Percentiles rank a stretch among this genome's conserved stretches.
Conservation (phyloP, 1,139 yeast genomes). For the Geotrichum reessii region DNA sequence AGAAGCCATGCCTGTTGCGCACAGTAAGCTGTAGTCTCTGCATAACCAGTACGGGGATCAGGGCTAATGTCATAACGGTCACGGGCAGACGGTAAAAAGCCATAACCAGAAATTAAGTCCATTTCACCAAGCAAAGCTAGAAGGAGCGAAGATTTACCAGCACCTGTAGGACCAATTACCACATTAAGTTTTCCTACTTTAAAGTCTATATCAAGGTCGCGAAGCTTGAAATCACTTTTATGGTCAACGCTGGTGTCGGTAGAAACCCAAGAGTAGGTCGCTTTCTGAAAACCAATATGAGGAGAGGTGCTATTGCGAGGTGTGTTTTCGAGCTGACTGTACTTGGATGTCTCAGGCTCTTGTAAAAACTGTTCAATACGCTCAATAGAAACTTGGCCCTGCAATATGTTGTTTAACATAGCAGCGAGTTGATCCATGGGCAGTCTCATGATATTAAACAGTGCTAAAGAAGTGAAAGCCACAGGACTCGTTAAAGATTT, state of each 20-base stretch:
- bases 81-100: conserved; percentile 69
- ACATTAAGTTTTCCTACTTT: conserved; percentile 72
- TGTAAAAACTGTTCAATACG: conserved; percentile 75
- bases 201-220: conserved; percentile 65
- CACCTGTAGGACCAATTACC: conserved; percentile 87
- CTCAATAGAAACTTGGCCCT: conserved; percentile 82
- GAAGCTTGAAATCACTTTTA: conserved; percentile 58
- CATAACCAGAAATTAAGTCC: conserved; percentile 66
- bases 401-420: conserved; percentile 78
- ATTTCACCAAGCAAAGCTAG: conserved; percentile 93
- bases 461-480: conserved; percentile 85
- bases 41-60: conserved; percentile 69
- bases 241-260: conserved; percentile 23
- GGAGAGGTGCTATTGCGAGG: conserved; percentile 55
- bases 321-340: conserved; percentile 57
- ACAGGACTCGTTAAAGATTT: conserved; percentile 75
- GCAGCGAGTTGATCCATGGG: conserved; percentile 88
- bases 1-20: conserved; percentile 94
- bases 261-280: conserved; percentile 74
- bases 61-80: conserved; percentile 66
- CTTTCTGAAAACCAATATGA: conserved; percentile 72
- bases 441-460: conserved; percentile 73
- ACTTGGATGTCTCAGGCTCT: conserved; percentile 78
- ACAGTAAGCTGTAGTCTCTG: conserved; percentile 92
- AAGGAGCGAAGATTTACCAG: conserved; percentile 87